phyloP scores from a whole-genome alignment of 192 early-diverging fungal species.

The Rhizoclosmatium globosum region DNA sequence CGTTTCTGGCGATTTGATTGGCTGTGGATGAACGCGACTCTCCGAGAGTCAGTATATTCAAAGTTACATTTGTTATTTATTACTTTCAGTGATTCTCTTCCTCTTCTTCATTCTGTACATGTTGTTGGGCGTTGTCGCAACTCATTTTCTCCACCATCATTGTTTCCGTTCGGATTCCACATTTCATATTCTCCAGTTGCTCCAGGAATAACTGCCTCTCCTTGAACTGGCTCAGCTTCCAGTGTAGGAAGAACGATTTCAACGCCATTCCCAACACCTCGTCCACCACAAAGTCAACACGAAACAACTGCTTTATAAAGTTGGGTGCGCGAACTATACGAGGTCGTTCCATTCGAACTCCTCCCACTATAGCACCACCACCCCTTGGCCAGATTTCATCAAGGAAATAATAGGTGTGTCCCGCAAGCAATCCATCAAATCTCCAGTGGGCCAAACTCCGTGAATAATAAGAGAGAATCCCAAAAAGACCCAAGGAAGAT shows the following conservation, averaged over 20 bases:
- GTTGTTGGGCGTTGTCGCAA: neutral
- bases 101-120: neutral
- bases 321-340: slow-evolving; percentile 33
- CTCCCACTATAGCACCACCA: slow-evolving; percentile 16
- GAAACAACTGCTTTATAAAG: slow-evolving; percentile 24
- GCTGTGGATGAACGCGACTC: neutral
- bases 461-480: slow-evolving; percentile 87
- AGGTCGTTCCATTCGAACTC: slow-evolving; percentile 22
- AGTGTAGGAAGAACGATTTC: neutral
- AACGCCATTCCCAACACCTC: neutral
- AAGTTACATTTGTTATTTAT: too few species aligned
- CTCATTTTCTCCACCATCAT: neutral
- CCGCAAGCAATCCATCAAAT: slow-evolving; percentile 85
- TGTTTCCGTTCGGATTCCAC: slow-evolving; percentile 21
- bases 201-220: neutral
- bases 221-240: neutral
- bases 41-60: neutral
- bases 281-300: neutral
- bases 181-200: slow-evolving; percentile 36
- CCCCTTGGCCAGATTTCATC: slow-evolving; percentile 90
- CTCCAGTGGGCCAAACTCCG: slow-evolving; percentile 77
- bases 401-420: slow-evolving; percentile 95
- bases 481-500: slow-evolving; percentile 89
- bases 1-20: too few species aligned
- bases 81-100: too few species aligned